Base-by-base conservation (phyloP, 2,329 filamentous ascomycete genomes). In the Penicillium sclerotiorum region DNA sequence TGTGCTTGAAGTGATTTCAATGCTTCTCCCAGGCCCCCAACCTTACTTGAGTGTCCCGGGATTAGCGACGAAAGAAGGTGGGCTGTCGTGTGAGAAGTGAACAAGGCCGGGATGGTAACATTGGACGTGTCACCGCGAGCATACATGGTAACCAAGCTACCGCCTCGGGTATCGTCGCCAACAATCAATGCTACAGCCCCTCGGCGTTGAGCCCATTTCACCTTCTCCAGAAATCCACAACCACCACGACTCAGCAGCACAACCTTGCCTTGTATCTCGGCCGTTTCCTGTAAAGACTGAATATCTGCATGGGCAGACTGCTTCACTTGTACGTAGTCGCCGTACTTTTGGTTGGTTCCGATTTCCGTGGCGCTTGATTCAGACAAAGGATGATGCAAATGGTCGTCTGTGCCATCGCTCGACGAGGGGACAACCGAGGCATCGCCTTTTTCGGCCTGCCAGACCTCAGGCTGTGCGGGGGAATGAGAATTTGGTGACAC, bases 91-190 rank as follows among this genome's bases (percentile, higher is more conserved):
- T 94, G 85, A 0, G 93, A 95, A 0, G 94, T 97, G 71, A 99
- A 99, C 8, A 97, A 80, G 0, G 94, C 90, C 1, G 94, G 92
- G 46, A 99, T 96, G 1, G 90, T 90, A 58, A 97, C 83, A 64
- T 96, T 96, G 27, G 92, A 95, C 3, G 93, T 96, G 66, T 97
- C 92, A 30, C 93, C 94, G 63, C 89, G 85, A n/a, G 94, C 94
- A 70, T 96, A 97, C 94, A 99, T 99, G 61, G 95, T 94, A 43
- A 97, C 89, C 53, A 99, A 76, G 28, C 88, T 88, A 4, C 91
- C 92, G 37, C 93, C 93, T 53, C 89, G 88, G 50, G 89, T 87
- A 69, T 96, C 89, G 69, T 99, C 94, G 21, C 94, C 94, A 3
- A 99, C 92, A 57, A 99, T 95, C 52, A 99, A 78, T 28, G 90